Conservation (phyloP, 2,329 filamentous ascomycete genomes). For the Trichophyton schoenleinii region DNA sequence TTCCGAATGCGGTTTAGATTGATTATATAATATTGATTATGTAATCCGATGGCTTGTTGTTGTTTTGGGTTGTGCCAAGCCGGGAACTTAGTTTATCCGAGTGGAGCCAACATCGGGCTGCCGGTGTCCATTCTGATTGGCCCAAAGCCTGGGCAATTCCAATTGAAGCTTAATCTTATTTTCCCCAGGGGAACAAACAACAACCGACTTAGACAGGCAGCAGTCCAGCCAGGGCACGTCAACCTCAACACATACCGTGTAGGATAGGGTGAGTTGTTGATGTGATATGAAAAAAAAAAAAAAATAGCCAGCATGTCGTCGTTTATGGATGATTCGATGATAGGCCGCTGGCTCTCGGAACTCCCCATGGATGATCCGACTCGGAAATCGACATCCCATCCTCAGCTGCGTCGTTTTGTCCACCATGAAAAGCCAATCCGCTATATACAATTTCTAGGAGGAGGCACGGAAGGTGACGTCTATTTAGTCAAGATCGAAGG, state of each 20-base stretch:
- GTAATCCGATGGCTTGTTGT: background rate
- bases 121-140: no score
- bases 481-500: conserved; percentile 6
- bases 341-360: conserved; percentile 7
- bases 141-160: no score
- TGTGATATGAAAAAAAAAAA: background rate
- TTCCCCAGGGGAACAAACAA: background rate
- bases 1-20: background rate
- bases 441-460: background rate
- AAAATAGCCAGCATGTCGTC: background rate
- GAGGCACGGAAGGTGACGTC: conserved; percentile 8
- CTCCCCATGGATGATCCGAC: conserved; percentile 11
- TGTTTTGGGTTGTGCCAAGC: background rate
- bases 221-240: background rate
- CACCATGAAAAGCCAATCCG: conserved; percentile 9
- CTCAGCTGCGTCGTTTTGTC: conserved; percentile 10
- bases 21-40: background rate
- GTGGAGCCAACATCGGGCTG: no score
- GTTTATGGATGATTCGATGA: conserved; percentile 10
- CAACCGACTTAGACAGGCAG: background rate
- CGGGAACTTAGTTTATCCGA: background rate
- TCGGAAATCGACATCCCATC: conserved; percentile 5
- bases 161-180: background rate
- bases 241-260: background rate
- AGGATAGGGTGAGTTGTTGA: background rate